Percentiles rank a stretch among this genome's conserved stretches.
phyloP scores from a whole-genome alignment of 2,329 filamentous ascomycete species.

The Davidsoniella virescens region DNA sequence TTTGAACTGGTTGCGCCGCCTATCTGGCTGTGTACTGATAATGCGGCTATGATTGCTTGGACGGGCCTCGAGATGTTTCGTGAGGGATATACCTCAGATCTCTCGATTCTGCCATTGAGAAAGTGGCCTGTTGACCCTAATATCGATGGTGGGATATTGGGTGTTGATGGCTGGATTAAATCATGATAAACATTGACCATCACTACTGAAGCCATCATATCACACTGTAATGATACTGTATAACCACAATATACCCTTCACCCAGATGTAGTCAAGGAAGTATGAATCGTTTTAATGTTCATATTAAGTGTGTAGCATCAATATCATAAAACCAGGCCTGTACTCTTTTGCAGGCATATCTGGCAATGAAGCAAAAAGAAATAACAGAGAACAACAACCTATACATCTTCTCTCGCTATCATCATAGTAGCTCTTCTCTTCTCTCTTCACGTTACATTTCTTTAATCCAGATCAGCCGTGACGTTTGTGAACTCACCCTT shows the following conservation, averaged over 20 bases:
- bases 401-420: neutral
- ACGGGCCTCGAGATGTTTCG: constrained; percentile 82
- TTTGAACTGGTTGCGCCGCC: constrained; percentile 61
- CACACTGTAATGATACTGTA: constrained; percentile 14
- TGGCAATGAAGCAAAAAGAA: constrained; percentile 4
- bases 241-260: neutral
- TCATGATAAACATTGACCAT: too few species aligned
- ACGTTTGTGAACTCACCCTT: constrained; percentile 98
- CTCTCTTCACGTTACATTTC: constrained; percentile 3
- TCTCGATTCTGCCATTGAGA: constrained; percentile 42
- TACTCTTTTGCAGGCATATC: constrained; percentile 8
- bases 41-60: constrained; percentile 97
- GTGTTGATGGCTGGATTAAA: constrained; percentile 32
- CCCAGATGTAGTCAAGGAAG: neutral
- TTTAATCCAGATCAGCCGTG: constrained; percentile 54
- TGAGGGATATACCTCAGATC: constrained; percentile 50
- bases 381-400: constrained; percentile 1
- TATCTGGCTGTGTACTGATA: constrained; percentile 68
- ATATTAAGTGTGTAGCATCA: constrained; percentile 10
- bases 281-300: constrained; percentile 3
- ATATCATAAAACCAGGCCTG: constrained; percentile 9
- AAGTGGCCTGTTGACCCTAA: constrained; percentile 60
- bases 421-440: neutral
- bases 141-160: constrained; percentile 49
- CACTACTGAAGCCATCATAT: neutral